Base-by-base conservation (phyloP, 164 flowering plant genomes). In the Chloranthus sessilifolius region DNA sequence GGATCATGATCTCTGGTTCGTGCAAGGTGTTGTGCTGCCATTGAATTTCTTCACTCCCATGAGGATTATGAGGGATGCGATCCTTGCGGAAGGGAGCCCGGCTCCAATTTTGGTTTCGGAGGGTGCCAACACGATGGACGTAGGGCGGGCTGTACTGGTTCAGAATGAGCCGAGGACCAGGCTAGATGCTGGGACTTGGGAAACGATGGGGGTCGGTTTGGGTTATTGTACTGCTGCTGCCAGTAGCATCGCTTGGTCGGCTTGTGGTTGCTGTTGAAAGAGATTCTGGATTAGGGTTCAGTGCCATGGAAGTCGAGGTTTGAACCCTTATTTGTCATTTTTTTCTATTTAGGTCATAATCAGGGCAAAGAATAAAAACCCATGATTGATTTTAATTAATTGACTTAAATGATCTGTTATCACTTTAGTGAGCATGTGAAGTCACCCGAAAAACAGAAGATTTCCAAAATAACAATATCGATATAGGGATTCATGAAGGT, bases 181-280 rank as follows among this genome's bases (percentile, higher is more conserved):
- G 76, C 58, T 94, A 67, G 99, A 94, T 76, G 97, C 99, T 1
- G 97, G 99, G 54, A 94, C 99, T 27, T 89, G 99, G 99, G 97
- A 97, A n/a, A 89, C 97, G 11, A 94, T 94, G 97, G 99, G 99
- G 7, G 99, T 94, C 57, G 99, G 99, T 53, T 60, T 94, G 35
- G 97, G 97, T 30, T 94, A 86, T 62, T 94, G 97, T 76, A 87
- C 89, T 72, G 99, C 99, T 26, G 96, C 97, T 61, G 99, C 99
- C n/a, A 0, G 88, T 81, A 43, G 97, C 97, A 21, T 80, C 79
- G 5, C 96, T 96, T 47, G 88, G 62, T 30, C 68, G 95, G 28
- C 78, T 94, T 28, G 99, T 89, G 34, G 90, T 94, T 60, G 99
- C 97, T 14, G 96, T 94, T 42, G 99, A 89, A 78, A 97, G 96